Evolutionary conservation across 306 rosid genomes (phyloP).

Genomic region (Cicer arietinum): DNA sequence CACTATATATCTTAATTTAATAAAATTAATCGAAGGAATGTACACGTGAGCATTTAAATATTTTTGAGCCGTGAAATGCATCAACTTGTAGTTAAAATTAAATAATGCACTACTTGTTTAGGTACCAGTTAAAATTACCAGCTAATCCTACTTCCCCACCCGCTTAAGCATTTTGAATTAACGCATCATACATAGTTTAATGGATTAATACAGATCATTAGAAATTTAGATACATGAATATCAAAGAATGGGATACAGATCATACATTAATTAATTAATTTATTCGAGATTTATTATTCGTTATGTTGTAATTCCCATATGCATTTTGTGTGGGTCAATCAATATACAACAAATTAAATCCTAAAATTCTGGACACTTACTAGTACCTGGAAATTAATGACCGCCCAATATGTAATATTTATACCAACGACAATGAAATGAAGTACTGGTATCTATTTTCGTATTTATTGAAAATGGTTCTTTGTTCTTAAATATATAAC

Average conservation of each 20-base stretch:
- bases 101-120: neutral
- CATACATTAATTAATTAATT: too few relatives aligned
- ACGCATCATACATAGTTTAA: neutral
- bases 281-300: too few relatives aligned
- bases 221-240: constrained; percentile 26
- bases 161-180: neutral
- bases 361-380: too few relatives aligned
- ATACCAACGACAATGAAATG: too few relatives aligned
- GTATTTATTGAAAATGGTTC: too few relatives aligned
- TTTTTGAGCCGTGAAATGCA: constrained; percentile 4
- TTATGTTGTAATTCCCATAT: too few relatives aligned
- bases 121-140: neutral
- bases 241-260: neutral
- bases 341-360: too few relatives aligned
- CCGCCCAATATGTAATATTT: too few relatives aligned
- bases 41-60: constrained; percentile 4
- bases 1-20: neutral
- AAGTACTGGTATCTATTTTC: too few relatives aligned
- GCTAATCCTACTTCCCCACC: neutral
- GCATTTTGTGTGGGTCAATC: too few relatives aligned
- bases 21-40: neutral
- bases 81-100: constrained; percentile 23
- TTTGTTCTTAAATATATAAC: too few relatives aligned
- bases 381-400: too few relatives aligned
- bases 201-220: neutral